These are phyloP conservation scores for Yamadazyma taylorii DNA, from an alignment of 1,139 yeast species.

Conservation along the genomic window DNA sequence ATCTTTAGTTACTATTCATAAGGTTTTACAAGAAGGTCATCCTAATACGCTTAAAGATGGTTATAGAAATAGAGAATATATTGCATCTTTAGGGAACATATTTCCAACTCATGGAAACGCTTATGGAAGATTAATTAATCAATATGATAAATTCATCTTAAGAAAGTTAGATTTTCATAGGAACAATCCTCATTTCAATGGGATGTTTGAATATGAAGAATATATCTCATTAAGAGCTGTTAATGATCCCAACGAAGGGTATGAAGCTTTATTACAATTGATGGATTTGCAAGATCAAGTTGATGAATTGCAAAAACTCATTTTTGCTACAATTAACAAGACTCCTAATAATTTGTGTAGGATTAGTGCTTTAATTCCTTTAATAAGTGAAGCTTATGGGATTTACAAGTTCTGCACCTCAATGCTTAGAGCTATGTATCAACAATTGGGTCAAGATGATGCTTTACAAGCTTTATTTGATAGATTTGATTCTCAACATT, in stretches of 20 bases:
- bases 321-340: constrained; percentile 71
- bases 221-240: constrained; percentile 85
- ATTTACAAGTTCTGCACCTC: constrained; percentile 86
- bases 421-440: constrained; percentile 87
- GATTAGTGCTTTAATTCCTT: constrained; percentile 84
- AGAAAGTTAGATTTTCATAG: constrained; percentile 82
- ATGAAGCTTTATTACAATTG: constrained; percentile 81
- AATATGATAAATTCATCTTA: constrained; percentile 69
- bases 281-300: constrained; percentile 85
- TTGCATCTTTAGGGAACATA: constrained; percentile 41
- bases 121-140: constrained; percentile 75
- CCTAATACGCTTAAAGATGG: constrained; percentile 83
- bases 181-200: constrained; percentile 85
- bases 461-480: constrained; percentile 74
- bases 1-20: constrained; percentile 84
- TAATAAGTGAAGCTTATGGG: constrained; percentile 92
- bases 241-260: constrained; percentile 94
- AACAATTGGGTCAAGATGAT: constrained; percentile 73
- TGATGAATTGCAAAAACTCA: constrained; percentile 74
- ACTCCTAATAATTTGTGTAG: constrained; percentile 75
- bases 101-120: constrained; percentile 47
- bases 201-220: constrained; percentile 95
- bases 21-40: constrained; percentile 96
- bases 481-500: constrained; percentile 78
- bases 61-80: constrained; percentile 58